These are phyloP conservation scores for Fraxinus americana DNA, from an alignment of 257 asterid species.

Conservation along the genomic window DNA sequence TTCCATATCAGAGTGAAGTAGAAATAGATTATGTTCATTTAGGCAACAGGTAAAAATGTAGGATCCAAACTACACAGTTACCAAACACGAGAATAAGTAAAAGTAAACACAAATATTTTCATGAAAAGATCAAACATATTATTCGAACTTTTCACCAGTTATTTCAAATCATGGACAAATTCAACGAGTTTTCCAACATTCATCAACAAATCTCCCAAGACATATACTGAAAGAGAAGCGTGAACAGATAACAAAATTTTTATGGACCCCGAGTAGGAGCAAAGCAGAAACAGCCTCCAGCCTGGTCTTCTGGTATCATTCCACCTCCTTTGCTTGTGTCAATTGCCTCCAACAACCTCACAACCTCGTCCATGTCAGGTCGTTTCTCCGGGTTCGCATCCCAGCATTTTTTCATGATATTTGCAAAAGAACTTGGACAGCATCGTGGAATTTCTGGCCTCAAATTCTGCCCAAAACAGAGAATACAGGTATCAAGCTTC, in stretches of 20 bases:
- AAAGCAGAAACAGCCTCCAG: constrained; percentile 76
- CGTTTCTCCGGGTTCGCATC: constrained; percentile 77
- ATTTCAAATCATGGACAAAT: constrained; percentile 18
- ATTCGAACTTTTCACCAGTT: constrained; percentile 16
- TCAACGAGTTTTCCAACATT: neutral
- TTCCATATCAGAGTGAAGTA: neutral
- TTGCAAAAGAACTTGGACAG: constrained; percentile 64
- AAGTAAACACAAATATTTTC: constrained; percentile 36
- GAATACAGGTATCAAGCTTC: neutral
- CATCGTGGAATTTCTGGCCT: constrained; percentile 87
- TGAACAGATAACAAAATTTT: constrained; percentile 7
- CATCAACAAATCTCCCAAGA: constrained; percentile 30
- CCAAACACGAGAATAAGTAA: neutral
- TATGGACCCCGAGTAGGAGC: constrained; percentile 79
- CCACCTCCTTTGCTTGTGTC: constrained; percentile 96
- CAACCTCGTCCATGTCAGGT: constrained; percentile 92
- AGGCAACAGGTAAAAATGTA: neutral
- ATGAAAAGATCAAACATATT: neutral
- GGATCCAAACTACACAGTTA: neutral
- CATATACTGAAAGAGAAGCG: constrained; percentile 21
- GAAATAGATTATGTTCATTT: constrained; percentile 41
- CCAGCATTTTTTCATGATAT: constrained; percentile 82
- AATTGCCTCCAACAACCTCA: constrained; percentile 67
- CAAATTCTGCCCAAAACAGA: constrained; percentile 45
- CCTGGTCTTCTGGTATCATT: constrained; percentile 86